These are phyloP conservation scores for Tolypocladium sp. DNA, from an alignment of 2,329 filamentous ascomycete species.

Conservation along the genomic window DNA sequence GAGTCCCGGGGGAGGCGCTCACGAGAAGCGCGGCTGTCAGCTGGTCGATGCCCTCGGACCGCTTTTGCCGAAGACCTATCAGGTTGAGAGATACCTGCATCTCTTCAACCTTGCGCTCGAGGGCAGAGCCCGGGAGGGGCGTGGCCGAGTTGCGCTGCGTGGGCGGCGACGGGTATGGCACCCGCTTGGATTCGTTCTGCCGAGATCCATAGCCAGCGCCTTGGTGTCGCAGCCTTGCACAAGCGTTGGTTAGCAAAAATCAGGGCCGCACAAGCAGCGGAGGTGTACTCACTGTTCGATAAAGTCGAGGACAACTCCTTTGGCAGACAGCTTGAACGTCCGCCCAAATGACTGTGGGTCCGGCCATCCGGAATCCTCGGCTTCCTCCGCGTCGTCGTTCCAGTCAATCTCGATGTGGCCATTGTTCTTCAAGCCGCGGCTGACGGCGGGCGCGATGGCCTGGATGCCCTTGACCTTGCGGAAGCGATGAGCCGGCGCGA, in stretches of 20 bases:
- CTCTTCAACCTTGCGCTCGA: conserved; percentile 43
- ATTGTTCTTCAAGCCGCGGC: conserved; percentile 61
- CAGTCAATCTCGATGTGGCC: conserved; percentile 62
- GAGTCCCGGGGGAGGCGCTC: conserved; percentile 23
- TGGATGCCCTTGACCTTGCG: conserved; percentile 49
- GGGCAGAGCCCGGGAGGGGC: conserved; percentile 23
- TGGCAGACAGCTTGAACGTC: conserved; percentile 53
- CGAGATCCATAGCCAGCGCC: conserved; percentile 27
- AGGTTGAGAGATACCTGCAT: conserved; percentile 60
- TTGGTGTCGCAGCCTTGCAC: conserved; percentile 23
- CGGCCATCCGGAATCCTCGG: conserved; percentile 46
- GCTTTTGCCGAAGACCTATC: conserved; percentile 42
- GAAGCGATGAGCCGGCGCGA: conserved; percentile 52
- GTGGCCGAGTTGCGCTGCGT: conserved; percentile 7
- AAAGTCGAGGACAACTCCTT: conserved; percentile 63
- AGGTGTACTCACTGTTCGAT: conserved; percentile 46
- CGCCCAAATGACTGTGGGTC: conserved; percentile 54
- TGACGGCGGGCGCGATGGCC: conserved; percentile 40
- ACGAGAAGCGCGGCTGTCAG: conserved; percentile 56
- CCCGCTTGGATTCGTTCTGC: conserved; percentile 18
- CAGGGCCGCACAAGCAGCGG: too few relatives aligned
- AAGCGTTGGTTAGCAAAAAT: conserved; percentile 1
- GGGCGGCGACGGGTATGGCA: conserved; percentile 16
- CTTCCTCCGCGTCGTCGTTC: conserved; percentile 47
- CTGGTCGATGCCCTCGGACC: conserved; percentile 38